Percentiles rank a stretch among this genome's conserved stretches.
These are phyloP conservation scores for Schizopora paradoxa DNA, from an alignment of 1,284 basidiomycete genomes.

Conservation along the genomic window DNA sequence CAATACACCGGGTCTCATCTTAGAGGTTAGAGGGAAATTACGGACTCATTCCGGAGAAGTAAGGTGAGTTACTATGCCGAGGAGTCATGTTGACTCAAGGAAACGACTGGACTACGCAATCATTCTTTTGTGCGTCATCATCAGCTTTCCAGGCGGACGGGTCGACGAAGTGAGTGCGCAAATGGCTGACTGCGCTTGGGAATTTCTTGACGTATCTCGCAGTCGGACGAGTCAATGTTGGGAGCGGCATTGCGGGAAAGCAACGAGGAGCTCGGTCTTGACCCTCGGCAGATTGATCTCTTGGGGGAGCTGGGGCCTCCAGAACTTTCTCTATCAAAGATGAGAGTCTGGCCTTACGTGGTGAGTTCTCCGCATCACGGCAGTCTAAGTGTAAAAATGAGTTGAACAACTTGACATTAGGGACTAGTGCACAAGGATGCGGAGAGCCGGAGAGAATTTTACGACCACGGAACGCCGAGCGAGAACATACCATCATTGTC, in stretches of 20 bases:
- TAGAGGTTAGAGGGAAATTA: constrained; percentile 65
- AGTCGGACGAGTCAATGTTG: constrained; percentile 53
- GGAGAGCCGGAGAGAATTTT: constrained; percentile 1
- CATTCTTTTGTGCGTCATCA: background rate
- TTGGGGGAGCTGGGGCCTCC: constrained; percentile 61
- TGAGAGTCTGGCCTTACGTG: constrained; percentile 70
- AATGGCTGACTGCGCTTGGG: constrained; percentile 1
- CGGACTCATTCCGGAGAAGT: constrained; percentile 76
- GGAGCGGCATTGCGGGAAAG: constrained; percentile 67
- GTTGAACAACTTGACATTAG: constrained; percentile 31
- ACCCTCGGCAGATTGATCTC: constrained; percentile 51
- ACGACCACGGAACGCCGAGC: constrained; percentile 19
- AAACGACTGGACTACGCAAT: background rate
- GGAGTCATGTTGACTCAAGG: background rate
- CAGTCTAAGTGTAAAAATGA: background rate
- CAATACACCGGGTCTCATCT: constrained; percentile 56
- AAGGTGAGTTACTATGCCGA: constrained; percentile 44
- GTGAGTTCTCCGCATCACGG: constrained; percentile 39
- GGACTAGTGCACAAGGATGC: constrained; percentile 50
- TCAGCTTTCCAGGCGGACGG: constrained; percentile 77
- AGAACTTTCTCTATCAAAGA: constrained; percentile 51
- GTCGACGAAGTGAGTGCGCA: constrained; percentile 49
- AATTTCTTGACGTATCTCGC: constrained; percentile 12
- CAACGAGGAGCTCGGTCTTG: constrained; percentile 65
- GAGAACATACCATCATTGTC: constrained; percentile 57